Evolutionary conservation across 2,329 filamentous ascomycete genomes (phyloP), one percentile per base, ranked within the genome.

Genomic region (Byssochlamys sp.): DNA sequence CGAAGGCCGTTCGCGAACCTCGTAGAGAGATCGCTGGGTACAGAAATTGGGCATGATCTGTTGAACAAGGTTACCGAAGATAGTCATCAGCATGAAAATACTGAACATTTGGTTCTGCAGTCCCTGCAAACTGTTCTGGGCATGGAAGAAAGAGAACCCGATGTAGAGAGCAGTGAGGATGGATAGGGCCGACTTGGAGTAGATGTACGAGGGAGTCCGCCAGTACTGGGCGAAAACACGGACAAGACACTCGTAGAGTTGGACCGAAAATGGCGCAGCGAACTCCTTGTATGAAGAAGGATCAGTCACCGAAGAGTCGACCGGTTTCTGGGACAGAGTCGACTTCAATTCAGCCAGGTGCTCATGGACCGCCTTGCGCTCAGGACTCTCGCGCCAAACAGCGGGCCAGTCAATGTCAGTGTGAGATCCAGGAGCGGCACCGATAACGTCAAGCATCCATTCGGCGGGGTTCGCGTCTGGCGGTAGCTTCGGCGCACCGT

Each of bases 221-320:
- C 90, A 95, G 80, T 94, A 94, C 71, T 95, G 90, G 71, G 91
- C 82, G 77, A 92, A 91, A 57, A 91, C 88, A 65, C 90, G 89
- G 64, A 81, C 19, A 10, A 45, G 39, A 19, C 39, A 74, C 25
- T 83, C 80, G 56, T 90, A 88, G 54, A 91, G 78, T 72, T 95
- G 90, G 6, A 76, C 67, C 60, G 66, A 71, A 66, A 94, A 87
- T 0, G 87, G 82, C 19, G 88, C 88, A 2, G 90, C 90, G 60
- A 95, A 95, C 66, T 95, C 89, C 61, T 84, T 81, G 72, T 86
- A 89, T 61, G 76, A 77, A 12, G 81, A n/a, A 45, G 39, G 39
- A 9, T 45, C 39, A 9, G n/a, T 7, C 39, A 7, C 1, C 63
- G 62, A 53, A 62, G 61, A 9, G 64, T 73, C 68, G 5, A 70